These are phyloP conservation scores for Oenanthe sinensis DNA, from an alignment of 129 eudicot genomes.

Conservation along the genomic window DNA sequence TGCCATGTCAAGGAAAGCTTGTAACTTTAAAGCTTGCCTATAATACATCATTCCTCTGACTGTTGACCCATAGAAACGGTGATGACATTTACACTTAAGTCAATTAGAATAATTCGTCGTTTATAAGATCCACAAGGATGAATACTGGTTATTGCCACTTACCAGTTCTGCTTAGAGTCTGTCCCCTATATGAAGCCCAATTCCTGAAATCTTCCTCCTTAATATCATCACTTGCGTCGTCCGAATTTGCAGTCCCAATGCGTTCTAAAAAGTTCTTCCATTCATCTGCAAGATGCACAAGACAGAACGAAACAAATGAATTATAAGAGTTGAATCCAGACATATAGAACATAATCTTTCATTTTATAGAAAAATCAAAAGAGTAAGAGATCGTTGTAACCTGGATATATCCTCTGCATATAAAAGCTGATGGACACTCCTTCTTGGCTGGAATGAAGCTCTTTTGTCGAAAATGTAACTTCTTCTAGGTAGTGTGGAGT, in stretches of 20 bases:
- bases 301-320: background rate
- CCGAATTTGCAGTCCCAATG: constrained; percentile 35
- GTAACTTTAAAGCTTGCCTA: constrained; percentile 78
- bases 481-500: constrained; percentile 92
- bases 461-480: constrained; percentile 70
- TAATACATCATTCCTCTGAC: constrained; percentile 99
- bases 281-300: constrained; percentile 48
- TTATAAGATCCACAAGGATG: background rate
- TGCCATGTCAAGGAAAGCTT: constrained; percentile 96
- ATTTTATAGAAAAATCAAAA: background rate
- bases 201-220: constrained; percentile 61
- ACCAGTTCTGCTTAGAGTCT: constrained; percentile 89
- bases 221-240: constrained; percentile 25
- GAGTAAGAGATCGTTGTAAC: constrained; percentile 21
- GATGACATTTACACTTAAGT: constrained; percentile 9
- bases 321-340: background rate
- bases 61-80: constrained; percentile 20
- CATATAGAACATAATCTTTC: constrained; percentile 2
- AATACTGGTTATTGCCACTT: constrained; percentile 18
- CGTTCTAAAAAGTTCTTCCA: constrained; percentile 82
- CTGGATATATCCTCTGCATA: constrained; percentile 91
- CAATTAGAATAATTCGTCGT: background rate
- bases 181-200: constrained; percentile 97
- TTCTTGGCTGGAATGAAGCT: constrained; percentile 67
- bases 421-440: constrained; percentile 70